phyloP scores from a whole-genome alignment of 176 grass and related monocot species.

The Chrysopogon serrulatus region DNA sequence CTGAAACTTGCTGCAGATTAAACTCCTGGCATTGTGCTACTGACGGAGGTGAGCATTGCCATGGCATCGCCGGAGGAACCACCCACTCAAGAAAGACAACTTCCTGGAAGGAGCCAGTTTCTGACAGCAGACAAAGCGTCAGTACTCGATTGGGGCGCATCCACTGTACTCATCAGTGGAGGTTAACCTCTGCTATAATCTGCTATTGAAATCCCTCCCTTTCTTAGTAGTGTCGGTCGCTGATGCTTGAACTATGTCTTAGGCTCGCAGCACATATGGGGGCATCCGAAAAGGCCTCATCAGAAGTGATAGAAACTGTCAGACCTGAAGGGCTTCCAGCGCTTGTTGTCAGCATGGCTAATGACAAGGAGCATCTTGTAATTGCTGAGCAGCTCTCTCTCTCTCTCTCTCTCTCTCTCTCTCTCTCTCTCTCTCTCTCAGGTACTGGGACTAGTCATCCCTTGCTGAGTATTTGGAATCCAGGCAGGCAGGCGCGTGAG shows the following conservation, averaged over 20 bases:
- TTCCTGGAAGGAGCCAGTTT: slow-evolving; percentile 74
- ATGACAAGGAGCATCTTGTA: slow-evolving; percentile 67
- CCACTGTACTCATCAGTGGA: slow-evolving; percentile 56
- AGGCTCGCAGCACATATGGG: slow-evolving; percentile 81
- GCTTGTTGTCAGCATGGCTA: slow-evolving; percentile 77
- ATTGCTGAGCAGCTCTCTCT: slow-evolving; percentile 68
- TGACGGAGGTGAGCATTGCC: slow-evolving; percentile 64
- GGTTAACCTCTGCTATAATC: too few species aligned
- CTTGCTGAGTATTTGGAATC: not conserved
- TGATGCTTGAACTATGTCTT: too few species aligned
- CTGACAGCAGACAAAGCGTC: slow-evolving; percentile 50
- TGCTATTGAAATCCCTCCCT: not conserved
- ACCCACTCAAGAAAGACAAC: slow-evolving; percentile 34
- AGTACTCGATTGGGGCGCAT: slow-evolving; percentile 18
- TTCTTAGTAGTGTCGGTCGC: too few species aligned
- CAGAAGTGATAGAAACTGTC: slow-evolving; percentile 49
- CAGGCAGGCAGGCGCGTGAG: too few species aligned
- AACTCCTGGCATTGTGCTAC: too few species aligned
- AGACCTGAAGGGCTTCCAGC: slow-evolving; percentile 44
- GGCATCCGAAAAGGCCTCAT: slow-evolving; percentile 72
- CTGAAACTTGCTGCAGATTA: slow-evolving; percentile 22
- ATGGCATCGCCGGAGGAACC: too few species aligned
- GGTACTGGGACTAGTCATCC: slow-evolving; percentile 20
- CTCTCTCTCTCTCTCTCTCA: too few species aligned
- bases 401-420: too few species aligned